These are phyloP conservation scores for Melanomma pulvis-pyrius DNA, from an alignment of 495 filamentous ascomycete species.

Conservation along the genomic window DNA sequence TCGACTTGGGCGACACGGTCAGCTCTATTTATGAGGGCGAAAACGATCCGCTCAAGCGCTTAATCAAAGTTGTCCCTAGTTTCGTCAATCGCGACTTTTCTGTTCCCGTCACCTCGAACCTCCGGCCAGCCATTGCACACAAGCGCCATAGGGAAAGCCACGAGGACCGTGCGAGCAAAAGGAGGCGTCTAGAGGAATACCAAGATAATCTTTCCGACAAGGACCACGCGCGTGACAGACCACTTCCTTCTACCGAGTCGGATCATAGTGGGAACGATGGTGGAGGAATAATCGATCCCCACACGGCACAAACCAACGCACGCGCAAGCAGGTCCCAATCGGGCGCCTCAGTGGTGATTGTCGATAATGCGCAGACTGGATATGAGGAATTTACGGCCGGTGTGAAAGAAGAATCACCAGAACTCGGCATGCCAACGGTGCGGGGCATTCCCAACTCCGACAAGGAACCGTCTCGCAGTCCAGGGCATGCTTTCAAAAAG, in stretches of 20 bases:
- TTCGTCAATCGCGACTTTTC: slow-evolving; percentile 34
- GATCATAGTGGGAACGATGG: slow-evolving; percentile 1
- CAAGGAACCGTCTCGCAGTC: not conserved
- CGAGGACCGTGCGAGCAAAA: slow-evolving; percentile 14
- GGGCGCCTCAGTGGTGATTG: not conserved
- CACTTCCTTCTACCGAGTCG: slow-evolving; percentile 29
- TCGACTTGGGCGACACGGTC: slow-evolving; percentile 39
- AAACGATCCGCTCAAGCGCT: slow-evolving; percentile 26
- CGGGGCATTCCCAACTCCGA: slow-evolving; percentile 13
- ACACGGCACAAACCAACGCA: not conserved
- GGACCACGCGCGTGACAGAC: slow-evolving; percentile 12
- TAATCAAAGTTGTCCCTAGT: slow-evolving; percentile 34
- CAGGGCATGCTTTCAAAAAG: not conserved
- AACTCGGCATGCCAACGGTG: slow-evolving; percentile 5
- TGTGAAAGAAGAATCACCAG: slow-evolving; percentile 24
- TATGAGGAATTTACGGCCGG: not conserved
- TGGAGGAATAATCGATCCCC: not conserved
- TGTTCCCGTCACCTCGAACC: slow-evolving; percentile 31
- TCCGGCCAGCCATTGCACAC: slow-evolving; percentile 20
- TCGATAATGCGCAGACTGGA: slow-evolving; percentile 16
- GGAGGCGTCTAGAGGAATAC: slow-evolving; percentile 13
- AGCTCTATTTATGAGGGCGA: slow-evolving; percentile 38
- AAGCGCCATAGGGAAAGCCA: slow-evolving; percentile 21
- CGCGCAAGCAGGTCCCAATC: slow-evolving; percentile 5
- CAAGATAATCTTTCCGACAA: not conserved